A percentile compares a stretch with the other conserved stretches of the same genome.
These are phyloP conservation scores for Zymoseptoria crescenta DNA, from an alignment of 2,329 filamentous ascomycete species.

Conservation along the genomic window DNA sequence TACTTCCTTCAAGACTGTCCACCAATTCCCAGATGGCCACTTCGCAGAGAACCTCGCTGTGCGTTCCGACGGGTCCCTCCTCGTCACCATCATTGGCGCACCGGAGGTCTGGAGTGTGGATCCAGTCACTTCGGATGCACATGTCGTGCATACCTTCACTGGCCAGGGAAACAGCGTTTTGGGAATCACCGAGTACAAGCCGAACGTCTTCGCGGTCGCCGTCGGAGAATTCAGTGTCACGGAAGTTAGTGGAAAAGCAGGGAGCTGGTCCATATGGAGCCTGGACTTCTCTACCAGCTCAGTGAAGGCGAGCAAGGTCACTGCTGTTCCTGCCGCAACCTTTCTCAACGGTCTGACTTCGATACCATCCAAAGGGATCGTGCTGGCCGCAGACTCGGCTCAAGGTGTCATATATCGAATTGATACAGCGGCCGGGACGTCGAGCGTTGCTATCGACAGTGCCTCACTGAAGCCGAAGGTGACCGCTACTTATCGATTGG, in stretches of 20 bases:
- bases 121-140: not conserved
- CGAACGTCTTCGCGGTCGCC: not conserved
- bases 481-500: slow-evolving; percentile 2
- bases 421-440: slow-evolving; percentile 1
- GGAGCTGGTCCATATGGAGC: slow-evolving; percentile 1
- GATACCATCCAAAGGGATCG: not conserved
- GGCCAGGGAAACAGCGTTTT: not conserved
- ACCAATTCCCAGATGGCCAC: not conserved
- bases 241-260: not conserved
- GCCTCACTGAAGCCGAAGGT: slow-evolving; percentile 13
- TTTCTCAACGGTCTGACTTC: slow-evolving; percentile 13
- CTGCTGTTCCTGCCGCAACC: slow-evolving; percentile 4
- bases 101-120: not conserved
- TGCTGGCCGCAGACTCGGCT: slow-evolving; percentile 9
- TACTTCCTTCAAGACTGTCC: not conserved
- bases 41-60: not conserved
- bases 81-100: not conserved
- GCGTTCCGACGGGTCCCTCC: not conserved
- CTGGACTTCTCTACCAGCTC: slow-evolving; percentile 1
- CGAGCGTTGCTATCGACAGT: slow-evolving; percentile 8
- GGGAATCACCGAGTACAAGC: not conserved
- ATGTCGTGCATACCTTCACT: not conserved
- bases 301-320: not conserved
- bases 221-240: not conserved
- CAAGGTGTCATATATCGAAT: slow-evolving; percentile 9